Percentiles rank a stretch among this genome's conserved stretches.
phyloP scores from a whole-genome alignment of 2,329 filamentous ascomycete species.

The Pestalotiopsis sp. region DNA sequence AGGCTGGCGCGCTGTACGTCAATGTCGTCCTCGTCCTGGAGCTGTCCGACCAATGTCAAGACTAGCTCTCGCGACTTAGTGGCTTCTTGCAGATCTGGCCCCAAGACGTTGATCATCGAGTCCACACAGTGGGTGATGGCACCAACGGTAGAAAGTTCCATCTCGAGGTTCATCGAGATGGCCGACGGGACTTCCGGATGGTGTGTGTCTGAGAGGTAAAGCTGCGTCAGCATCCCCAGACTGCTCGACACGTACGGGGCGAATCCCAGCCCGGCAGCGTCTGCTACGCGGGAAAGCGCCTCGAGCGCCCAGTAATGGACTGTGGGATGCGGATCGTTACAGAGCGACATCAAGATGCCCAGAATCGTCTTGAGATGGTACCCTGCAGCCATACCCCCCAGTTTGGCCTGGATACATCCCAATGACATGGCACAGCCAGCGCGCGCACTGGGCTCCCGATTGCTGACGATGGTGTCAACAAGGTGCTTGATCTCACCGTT shows the following conservation, averaged over 20 bases:
- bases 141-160: slow-evolving; percentile 80
- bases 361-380: slow-evolving; percentile 96
- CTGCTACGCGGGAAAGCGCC: slow-evolving; percentile 81
- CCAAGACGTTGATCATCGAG: slow-evolving; percentile 94
- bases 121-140: slow-evolving; percentile 88
- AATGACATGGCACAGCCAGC: slow-evolving; percentile 94
- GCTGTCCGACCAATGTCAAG: slow-evolving; percentile 80
- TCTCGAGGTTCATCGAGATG: slow-evolving; percentile 86
- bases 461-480: slow-evolving; percentile 91
- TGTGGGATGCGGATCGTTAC: slow-evolving; percentile 90
- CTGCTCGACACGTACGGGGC: slow-evolving; percentile 88
- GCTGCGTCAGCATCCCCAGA: slow-evolving; percentile 88
- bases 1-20: slow-evolving; percentile 77
- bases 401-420: slow-evolving; percentile 90
- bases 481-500: slow-evolving; percentile 88
- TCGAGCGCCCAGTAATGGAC: slow-evolving; percentile 98
- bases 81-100: slow-evolving; percentile 91
- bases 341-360: slow-evolving; percentile 97
- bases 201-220: slow-evolving; percentile 91
- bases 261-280: slow-evolving; percentile 91
- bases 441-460: slow-evolving; percentile 89
- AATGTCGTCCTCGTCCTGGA: slow-evolving; percentile 74
- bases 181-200: slow-evolving; percentile 80
- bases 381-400: slow-evolving; percentile 96
- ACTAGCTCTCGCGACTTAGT: slow-evolving; percentile 91